Percentiles rank a stretch among this genome's conserved stretches.
phyloP scores from a whole-genome alignment of 306 rosid genomes.

The Rosa chinensis region DNA sequence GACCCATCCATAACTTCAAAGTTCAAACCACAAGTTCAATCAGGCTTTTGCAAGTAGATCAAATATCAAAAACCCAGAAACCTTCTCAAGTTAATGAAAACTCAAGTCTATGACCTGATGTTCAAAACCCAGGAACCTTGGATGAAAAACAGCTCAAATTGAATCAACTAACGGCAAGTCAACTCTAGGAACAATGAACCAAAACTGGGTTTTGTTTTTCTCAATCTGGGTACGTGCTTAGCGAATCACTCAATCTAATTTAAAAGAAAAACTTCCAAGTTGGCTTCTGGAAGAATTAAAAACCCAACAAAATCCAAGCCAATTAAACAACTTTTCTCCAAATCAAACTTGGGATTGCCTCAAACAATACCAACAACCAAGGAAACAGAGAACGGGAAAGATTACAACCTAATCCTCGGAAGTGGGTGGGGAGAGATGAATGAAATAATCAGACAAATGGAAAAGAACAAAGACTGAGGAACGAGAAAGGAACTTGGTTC shows the following conservation, averaged over 20 bases:
- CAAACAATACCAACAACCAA: not conserved
- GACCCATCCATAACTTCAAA: constrained; percentile 27
- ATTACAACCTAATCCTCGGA: not conserved
- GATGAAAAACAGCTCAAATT: not conserved
- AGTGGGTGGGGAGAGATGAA: not conserved
- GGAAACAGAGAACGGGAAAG: not conserved
- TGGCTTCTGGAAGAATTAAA: not conserved
- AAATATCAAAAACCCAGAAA: constrained; percentile 3
- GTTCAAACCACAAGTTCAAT: constrained; percentile 1
- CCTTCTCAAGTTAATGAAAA: not conserved
- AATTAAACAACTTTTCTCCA: not conserved
- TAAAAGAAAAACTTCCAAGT: not conserved
- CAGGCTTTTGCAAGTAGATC: not conserved
- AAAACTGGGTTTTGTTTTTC: constrained; percentile 6
- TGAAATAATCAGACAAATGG: not conserved
- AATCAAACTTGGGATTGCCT: constrained; percentile 9
- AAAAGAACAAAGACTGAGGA: not conserved
- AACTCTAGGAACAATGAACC: constrained; percentile 2
- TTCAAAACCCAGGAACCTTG: constrained; percentile 13
- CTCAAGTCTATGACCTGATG: not conserved
- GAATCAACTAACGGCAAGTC: constrained; percentile 1
- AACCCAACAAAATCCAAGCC: not conserved
- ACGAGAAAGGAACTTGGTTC: constrained; percentile 8
- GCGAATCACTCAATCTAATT: not conserved
- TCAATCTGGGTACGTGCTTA: not conserved